Percentiles rank a stretch among this genome's conserved stretches.
These are phyloP conservation scores for Ganoderma multipileum DNA, from an alignment of 1,284 basidiomycete species.

Conservation along the genomic window DNA sequence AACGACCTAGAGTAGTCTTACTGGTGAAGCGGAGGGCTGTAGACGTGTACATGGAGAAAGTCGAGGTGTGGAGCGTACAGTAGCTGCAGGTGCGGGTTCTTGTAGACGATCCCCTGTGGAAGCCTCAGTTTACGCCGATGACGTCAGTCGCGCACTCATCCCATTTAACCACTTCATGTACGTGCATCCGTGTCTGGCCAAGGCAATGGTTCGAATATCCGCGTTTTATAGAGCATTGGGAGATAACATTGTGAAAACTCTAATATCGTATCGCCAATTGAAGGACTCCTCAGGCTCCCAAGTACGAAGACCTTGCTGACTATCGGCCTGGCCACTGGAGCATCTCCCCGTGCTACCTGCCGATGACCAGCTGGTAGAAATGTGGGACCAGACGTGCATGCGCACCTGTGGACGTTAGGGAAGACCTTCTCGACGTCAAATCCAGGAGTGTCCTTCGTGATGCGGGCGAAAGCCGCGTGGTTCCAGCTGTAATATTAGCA, in stretches of 20 bases:
- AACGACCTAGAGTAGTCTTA: slow-evolving; percentile 6
- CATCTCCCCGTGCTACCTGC: slow-evolving; percentile 14
- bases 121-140: not conserved
- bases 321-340: not conserved
- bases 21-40: slow-evolving; percentile 13
- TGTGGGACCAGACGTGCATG: not conserved
- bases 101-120: not conserved
- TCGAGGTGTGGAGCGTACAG: not conserved
- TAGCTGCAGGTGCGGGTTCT: not conserved
- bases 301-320: slow-evolving; percentile 7
- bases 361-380: not conserved
- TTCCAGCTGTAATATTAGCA: slow-evolving; percentile 7
- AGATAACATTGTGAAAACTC: not conserved
- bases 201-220: too few species aligned
- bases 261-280: not conserved
- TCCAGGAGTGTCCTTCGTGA: not conserved
- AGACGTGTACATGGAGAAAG: slow-evolving; percentile 20
- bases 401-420: slow-evolving; percentile 5
- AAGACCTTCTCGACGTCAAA: slow-evolving; percentile 4
- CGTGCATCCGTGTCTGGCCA: too few species aligned
- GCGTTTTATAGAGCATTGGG: not conserved
- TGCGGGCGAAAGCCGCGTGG: not conserved
- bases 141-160: not conserved
- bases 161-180: not conserved
- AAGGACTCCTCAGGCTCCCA: slow-evolving; percentile 3